Base-by-base conservation (phyloP, 2,329 filamentous ascomycete species). In the Neofusicoccum laricinum region DNA sequence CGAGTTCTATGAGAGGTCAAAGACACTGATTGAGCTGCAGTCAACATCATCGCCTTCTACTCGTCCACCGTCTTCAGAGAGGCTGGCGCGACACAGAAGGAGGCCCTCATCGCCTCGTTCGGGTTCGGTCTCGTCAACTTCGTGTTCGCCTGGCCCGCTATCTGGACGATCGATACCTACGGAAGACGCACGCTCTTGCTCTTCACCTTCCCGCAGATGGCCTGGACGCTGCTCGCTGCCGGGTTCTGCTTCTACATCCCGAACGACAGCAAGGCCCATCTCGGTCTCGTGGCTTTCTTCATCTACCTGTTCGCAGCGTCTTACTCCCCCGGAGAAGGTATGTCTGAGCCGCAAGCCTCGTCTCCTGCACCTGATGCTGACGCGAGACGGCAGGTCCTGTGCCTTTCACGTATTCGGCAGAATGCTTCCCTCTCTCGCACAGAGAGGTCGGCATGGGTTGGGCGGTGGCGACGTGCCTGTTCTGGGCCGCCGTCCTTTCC, bases 221-320 rank as follows among this genome's bases (percentile, higher is more conserved):
- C 73, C 46, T 77, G 83, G n/a, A 81, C 82, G 69, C 74, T 84
- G 8, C 78, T 85, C 53, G 80, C 82, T 64, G 79, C 79, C 10
- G 70, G 82, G 73, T 71, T 80, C 12, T 79, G 75, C 6, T 71
- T 81, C 25, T 74, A 75, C 41, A 70, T 74, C 66, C 65, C 15
- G 61, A 61, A 71, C 67, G 71, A 73, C 61, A 62, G 50, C 66
- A 68, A 73, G 14, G 51, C 64, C 11, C 64, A 69, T n/a, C 66
- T 69, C 4, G 75, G 71, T 25, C 73, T 70, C 19, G 74, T 81
- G 38, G 77, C 77, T 7, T 72, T 74, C 1, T 76, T 75, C 64
- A 75, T 80, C 59, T 85, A 80, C 75, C 73, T 84, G n/a, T 85
- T 85, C 69, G 82, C 82, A 67, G 78, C 83, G 12, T 79, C 81